Evolutionary conservation across 768 basidiomycete genomes (phyloP).

Genomic region (Auricularia auricula-judae): DNA sequence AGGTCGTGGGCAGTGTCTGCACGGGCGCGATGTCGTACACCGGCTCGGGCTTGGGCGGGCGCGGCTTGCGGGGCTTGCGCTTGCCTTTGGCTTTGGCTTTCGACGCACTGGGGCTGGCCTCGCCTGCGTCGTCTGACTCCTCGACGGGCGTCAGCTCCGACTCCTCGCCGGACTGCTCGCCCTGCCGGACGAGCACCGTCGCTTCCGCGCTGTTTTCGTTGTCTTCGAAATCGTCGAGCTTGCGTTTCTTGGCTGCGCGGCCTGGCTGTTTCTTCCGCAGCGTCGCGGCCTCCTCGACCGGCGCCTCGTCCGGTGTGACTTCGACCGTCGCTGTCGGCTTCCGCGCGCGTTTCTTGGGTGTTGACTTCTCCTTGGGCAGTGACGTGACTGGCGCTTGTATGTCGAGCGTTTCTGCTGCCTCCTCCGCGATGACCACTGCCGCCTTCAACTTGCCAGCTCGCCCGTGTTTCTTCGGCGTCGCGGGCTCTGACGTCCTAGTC

Average conservation of each 20-base stretch:
- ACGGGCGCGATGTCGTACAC: constrained; percentile 64
- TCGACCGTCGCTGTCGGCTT: background rate
- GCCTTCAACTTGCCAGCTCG: too few species aligned
- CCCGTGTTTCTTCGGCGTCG: too few species aligned
- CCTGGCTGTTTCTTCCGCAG: background rate
- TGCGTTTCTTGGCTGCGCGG: background rate
- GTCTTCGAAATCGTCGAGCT: background rate
- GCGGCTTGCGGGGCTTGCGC: constrained; percentile 18
- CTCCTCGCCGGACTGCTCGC: background rate
- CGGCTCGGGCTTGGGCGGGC: constrained; percentile 19
- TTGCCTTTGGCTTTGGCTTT: background rate
- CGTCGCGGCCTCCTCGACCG: background rate
- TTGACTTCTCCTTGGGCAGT: background rate
- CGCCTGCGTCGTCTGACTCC: background rate
- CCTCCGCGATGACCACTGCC: too few species aligned
- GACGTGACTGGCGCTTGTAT: too few species aligned
- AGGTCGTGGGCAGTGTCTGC: constrained; percentile 52
- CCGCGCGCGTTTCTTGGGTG: background rate
- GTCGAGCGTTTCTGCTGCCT: too few species aligned
- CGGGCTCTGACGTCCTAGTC: too few species aligned
- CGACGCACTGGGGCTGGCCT: background rate
- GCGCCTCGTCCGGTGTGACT: background rate
- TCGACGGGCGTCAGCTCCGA: background rate
- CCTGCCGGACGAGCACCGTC: background rate
- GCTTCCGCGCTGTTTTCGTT: background rate